A percentile compares a stretch with the other conserved stretches of the same genome.
Conservation (phyloP, 176 grass and related monocot genomes). For the Oryza glaberrima region DNA sequence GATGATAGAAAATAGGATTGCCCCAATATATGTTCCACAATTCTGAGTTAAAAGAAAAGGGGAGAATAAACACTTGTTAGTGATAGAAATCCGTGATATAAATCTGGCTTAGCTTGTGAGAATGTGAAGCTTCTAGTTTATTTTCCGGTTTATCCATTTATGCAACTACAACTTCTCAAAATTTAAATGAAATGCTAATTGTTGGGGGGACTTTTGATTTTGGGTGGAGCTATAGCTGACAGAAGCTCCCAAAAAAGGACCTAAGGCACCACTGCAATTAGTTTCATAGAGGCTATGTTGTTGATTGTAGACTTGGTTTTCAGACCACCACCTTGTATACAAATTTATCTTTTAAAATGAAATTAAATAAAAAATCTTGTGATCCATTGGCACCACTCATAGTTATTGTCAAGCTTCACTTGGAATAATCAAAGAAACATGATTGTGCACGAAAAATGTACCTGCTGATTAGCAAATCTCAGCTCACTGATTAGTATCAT, state of each 20-base stretch:
- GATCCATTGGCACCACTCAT: neutral
- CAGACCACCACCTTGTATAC: neutral
- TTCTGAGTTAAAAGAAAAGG: constrained; percentile 9
- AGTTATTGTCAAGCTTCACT: neutral
- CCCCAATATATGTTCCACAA: neutral
- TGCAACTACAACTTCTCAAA: too few species aligned
- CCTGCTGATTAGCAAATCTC: neutral
- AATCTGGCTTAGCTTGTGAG: too few species aligned
- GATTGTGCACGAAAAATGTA: neutral
- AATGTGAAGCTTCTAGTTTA: too few species aligned
- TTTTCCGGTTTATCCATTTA: too few species aligned
- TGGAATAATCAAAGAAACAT: constrained; percentile 11
- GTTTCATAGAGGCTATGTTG: neutral
- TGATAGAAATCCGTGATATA: neutral
- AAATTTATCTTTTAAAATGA: neutral
- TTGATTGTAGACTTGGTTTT: neutral
- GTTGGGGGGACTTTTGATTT: too few species aligned
- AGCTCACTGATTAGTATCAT: neutral
- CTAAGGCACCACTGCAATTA: neutral
- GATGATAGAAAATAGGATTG: constrained; percentile 33
- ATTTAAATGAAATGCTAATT: too few species aligned
- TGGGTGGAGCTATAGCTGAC: too few species aligned
- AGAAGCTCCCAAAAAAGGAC: too few species aligned
- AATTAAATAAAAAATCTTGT: neutral
- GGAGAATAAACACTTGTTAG: constrained; percentile 18